phyloP scores from a whole-genome alignment of 2,329 filamentous ascomycete species.

The Diaporthe citrichinensis region DNA sequence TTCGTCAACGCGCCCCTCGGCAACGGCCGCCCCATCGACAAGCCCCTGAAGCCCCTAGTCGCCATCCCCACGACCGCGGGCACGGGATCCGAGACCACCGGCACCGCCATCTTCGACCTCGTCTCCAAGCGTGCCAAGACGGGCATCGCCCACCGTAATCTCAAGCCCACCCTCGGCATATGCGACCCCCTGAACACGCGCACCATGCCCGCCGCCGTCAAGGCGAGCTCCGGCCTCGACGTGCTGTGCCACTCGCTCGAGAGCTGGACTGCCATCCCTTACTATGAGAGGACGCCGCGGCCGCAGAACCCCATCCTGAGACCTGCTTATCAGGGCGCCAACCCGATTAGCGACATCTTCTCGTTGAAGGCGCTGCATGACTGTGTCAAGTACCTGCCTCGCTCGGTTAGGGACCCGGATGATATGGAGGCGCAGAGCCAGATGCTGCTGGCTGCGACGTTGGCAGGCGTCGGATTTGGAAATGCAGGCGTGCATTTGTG shows the following conservation, averaged over 20 bases:
- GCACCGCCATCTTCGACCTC: slow-evolving; percentile 97
- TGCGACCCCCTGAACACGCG: slow-evolving; percentile 89
- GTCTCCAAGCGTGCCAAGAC: slow-evolving; percentile 93
- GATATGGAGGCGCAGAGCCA: slow-evolving; percentile 93
- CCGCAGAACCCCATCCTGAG: slow-evolving; percentile 91
- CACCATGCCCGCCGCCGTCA: slow-evolving; percentile 96
- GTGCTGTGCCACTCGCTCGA: slow-evolving; percentile 96
- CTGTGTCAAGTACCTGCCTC: slow-evolving; percentile 93
- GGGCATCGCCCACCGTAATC: slow-evolving; percentile 92
- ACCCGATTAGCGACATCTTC: slow-evolving; percentile 98
- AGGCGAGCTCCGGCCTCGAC: slow-evolving; percentile 91
- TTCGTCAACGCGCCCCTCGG: slow-evolving; percentile 97
- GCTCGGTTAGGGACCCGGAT: slow-evolving; percentile 88
- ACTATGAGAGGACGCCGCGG: slow-evolving; percentile 85
- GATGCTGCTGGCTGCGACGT: slow-evolving; percentile 94
- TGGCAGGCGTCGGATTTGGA: slow-evolving; percentile 96
- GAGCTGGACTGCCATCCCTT: slow-evolving; percentile 98
- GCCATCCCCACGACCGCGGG: slow-evolving; percentile 89
- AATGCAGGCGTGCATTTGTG: slow-evolving; percentile 94
- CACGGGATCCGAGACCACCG: slow-evolving; percentile 94
- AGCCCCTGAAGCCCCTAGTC: slow-evolving; percentile 80
- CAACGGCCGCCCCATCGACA: slow-evolving; percentile 82
- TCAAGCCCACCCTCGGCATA: slow-evolving; percentile 96
- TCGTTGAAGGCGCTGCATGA: slow-evolving; percentile 85
- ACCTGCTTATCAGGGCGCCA: slow-evolving; percentile 96